phyloP scores from a whole-genome alignment of 345 rosid genomes.

The Ceriops zippeliana region DNA sequence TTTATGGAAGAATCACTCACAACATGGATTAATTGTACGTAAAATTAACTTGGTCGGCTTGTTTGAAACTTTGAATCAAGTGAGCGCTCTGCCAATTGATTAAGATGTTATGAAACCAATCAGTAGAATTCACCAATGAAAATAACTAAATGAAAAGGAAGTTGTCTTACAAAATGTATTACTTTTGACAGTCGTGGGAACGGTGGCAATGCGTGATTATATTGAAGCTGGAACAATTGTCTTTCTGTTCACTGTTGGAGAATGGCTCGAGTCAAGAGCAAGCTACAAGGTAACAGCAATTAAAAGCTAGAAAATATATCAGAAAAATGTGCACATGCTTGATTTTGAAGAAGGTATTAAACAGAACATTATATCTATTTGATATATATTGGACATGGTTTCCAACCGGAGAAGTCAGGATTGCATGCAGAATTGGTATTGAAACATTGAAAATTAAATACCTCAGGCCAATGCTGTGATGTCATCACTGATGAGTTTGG shows the following conservation, averaged over 20 bases:
- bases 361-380: no score
- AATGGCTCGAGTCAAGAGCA: conserved; percentile 91
- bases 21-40: no score
- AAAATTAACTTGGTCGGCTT: no score
- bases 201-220: conserved; percentile 67
- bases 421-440: neutral
- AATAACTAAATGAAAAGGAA: no score
- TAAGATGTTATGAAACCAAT: neutral
- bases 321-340: no score
- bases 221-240: conserved; percentile 84
- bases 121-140: no score
- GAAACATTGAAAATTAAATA: neutral
- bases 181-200: conserved; percentile 61
- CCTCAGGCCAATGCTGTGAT: conserved; percentile 78
- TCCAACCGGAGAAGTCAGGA: neutral
- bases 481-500: conserved; percentile 75
- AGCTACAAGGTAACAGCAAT: conserved; percentile 64
- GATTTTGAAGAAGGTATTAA: no score
- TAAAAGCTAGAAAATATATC: no score
- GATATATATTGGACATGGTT: no score
- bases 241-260: conserved; percentile 74
- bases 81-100: neutral
- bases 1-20: no score
- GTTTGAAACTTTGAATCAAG: no score
- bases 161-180: neutral